Base-by-base conservation (phyloP, 495 filamentous ascomycete species). In the Neurospora tetraspora region DNA sequence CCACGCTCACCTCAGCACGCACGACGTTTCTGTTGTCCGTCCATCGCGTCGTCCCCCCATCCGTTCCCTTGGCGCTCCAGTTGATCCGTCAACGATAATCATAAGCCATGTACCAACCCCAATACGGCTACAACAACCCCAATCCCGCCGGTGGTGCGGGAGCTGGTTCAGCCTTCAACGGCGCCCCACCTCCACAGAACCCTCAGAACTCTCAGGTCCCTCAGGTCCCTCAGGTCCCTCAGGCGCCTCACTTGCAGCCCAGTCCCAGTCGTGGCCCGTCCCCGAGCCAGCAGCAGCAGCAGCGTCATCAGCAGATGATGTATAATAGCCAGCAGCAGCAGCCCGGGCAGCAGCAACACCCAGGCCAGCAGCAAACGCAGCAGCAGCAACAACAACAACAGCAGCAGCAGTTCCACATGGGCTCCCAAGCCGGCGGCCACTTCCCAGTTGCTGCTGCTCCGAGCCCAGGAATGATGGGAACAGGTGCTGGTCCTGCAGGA, bases 81-180 rank as follows among this genome's bases (percentile, higher is more conserved):
- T 77, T 75, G 77, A 68, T 71, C 74, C 73, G 36, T 74, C 38
- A 70, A 72, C 73, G 69, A 72, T 70, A 45, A 70, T 72, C 73
- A 39, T 34, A 43, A 82, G 82, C 80, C 83, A 86, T 86, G 85
- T 86, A 86, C 78, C 80, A 81, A 73, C 76, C 80, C 76, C 81
- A 80, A 74, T 85, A 84, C 82, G 85, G 85, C 71, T 84, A 82
- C 53, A 65, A 82, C 53, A 65, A 65, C 79, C 81, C 80, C 74
- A 85, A 85, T 81, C 77, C 80, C 77, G 78, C 53, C 53, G 53
- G 6, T 65, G 53, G 53, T 34, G 27, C 53, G 53, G 53, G 53
- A 65, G 53, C 79, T 79, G 82, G 80, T 76, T 81, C 81, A 73
- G 75, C 80, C 72, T 86, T 84, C 78, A 85, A 85, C 81, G 81